Base-by-base conservation (phyloP, 2,329 filamentous ascomycete genomes). In the Aspergillus sojae region DNA sequence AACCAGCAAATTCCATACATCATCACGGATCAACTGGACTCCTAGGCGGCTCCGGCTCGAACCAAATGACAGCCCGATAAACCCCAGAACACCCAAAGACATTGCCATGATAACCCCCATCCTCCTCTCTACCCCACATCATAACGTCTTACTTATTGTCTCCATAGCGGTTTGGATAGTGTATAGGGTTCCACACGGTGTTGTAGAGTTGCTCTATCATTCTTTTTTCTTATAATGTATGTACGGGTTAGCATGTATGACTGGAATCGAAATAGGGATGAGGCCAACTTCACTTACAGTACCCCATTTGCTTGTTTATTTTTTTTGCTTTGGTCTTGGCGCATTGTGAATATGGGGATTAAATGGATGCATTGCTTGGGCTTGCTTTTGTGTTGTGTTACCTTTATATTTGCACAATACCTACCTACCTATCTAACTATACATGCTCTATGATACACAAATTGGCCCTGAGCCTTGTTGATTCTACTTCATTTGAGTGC, bases 51-150 rank as follows among this genome's bases (percentile, higher is more conserved):
- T 64, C 73, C 50, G 70, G 71, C 54, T 71, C 71, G 62, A 77
- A 71, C 66, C 71, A 73, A 54, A 74, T 78, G 71, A 69, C 70
- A 30, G 71, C 73, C 52, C 75, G 75, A 61, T 78, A 71, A 62
- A 41, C 34, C 48, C 26, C n/a, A 32, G n/a, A 19, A 23, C 3
- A 11, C 10, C 19, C 16, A 50, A 50, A 50, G 16, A n/a, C 16
- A 12, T 28, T 19, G n/a, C 26, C 48, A n/a, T 21, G 28, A 30
- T 52, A 52, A 32, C 48, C 28, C 30, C 28, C 48, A 52, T 52
- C 55, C 39, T 39, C 55, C 21, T 28, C 32, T 39, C 23, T 39
- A 30, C 26, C 36, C 12, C 54, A 39, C 26, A 16, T 57, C 21
- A 41, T 45, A 32, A 57, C 36, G 55, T 45, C 39, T 41, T 6